These are phyloP conservation scores for Hypoxylon lenormandii DNA, from an alignment of 495 filamentous ascomycete species.

Conservation along the genomic window DNA sequence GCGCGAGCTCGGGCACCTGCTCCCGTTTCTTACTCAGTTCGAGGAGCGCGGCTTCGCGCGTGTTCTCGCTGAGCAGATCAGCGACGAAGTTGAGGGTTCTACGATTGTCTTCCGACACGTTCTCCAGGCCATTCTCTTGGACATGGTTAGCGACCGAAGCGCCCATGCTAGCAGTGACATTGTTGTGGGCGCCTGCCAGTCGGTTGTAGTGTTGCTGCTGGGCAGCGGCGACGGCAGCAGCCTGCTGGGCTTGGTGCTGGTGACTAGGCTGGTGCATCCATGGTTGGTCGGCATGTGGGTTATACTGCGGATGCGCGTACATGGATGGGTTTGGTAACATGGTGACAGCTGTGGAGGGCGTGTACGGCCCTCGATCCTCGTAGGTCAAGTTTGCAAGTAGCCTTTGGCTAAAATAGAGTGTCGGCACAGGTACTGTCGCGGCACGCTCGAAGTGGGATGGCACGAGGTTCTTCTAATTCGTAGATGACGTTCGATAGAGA, in stretches of 20 bases:
- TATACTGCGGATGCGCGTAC: constrained; percentile 78
- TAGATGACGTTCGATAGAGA: too few relatives aligned
- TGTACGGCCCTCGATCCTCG: constrained; percentile 9
- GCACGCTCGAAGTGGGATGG: too few relatives aligned
- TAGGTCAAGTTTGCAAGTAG: neutral
- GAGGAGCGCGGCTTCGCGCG: constrained; percentile 88
- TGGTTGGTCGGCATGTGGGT: constrained; percentile 76
- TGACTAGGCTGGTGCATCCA: constrained; percentile 79
- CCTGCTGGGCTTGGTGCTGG: constrained; percentile 74
- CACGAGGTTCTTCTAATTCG: too few relatives aligned
- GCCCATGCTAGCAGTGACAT: constrained; percentile 46
- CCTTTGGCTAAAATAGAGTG: neutral
- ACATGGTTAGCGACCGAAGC: constrained; percentile 66
- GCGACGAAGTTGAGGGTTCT: constrained; percentile 92
- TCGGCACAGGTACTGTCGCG: too few relatives aligned
- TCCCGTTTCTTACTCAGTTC: constrained; percentile 99
- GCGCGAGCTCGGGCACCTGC: constrained; percentile 93
- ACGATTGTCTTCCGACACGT: constrained; percentile 87
- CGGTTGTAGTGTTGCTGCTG: constrained; percentile 72
- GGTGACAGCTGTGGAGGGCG: constrained; percentile 30
- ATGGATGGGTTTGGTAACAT: constrained; percentile 61
- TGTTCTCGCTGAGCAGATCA: constrained; percentile 86
- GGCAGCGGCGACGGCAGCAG: constrained; percentile 64
- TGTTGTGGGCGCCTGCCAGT: constrained; percentile 73
- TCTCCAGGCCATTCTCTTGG: constrained; percentile 66